These are phyloP conservation scores for Babesia ovis DNA, from an alignment of 169 alveolate genomes.

Conservation along the genomic window DNA sequence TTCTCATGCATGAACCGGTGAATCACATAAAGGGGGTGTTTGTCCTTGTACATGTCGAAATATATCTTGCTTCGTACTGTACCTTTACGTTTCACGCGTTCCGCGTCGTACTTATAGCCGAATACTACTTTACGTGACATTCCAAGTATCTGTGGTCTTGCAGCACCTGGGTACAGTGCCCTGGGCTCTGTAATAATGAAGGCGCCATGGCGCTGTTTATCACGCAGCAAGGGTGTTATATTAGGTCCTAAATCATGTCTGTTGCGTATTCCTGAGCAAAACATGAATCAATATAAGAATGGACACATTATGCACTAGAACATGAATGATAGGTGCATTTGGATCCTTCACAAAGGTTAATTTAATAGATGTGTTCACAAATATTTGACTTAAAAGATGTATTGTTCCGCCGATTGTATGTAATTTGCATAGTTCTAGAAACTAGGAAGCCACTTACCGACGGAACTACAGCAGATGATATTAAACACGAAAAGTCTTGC, in stretches of 20 bases:
- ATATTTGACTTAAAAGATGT: too few species aligned
- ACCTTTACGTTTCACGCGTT: slow-evolving; percentile 51
- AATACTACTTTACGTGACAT: slow-evolving; percentile 53
- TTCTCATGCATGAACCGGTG: slow-evolving; percentile 62
- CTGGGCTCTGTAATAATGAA: background rate
- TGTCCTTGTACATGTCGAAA: slow-evolving; percentile 68
- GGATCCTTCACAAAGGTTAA: too few species aligned
- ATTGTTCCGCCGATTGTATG: too few species aligned
- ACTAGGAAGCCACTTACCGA: slow-evolving; percentile 9
- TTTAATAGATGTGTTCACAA: too few species aligned
- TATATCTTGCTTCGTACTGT: slow-evolving; percentile 40
- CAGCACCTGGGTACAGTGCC: background rate
- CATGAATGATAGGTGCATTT: too few species aligned
- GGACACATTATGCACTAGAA: too few species aligned
- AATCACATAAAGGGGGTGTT: slow-evolving; percentile 64
- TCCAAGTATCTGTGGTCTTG: slow-evolving; percentile 4
- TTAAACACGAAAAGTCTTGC: background rate
- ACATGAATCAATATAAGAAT: too few species aligned
- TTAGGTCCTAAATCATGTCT: too few species aligned
- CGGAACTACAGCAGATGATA: background rate
- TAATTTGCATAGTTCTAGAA: too few species aligned
- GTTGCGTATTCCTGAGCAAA: too few species aligned
- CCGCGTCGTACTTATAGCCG: slow-evolving; percentile 55
- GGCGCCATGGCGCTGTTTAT: slow-evolving; percentile 15
- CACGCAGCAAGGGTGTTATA: too few species aligned